Evolutionary conservation across 2,329 filamentous ascomycete species (phyloP).

Genomic region (Knufia fluminis): DNA sequence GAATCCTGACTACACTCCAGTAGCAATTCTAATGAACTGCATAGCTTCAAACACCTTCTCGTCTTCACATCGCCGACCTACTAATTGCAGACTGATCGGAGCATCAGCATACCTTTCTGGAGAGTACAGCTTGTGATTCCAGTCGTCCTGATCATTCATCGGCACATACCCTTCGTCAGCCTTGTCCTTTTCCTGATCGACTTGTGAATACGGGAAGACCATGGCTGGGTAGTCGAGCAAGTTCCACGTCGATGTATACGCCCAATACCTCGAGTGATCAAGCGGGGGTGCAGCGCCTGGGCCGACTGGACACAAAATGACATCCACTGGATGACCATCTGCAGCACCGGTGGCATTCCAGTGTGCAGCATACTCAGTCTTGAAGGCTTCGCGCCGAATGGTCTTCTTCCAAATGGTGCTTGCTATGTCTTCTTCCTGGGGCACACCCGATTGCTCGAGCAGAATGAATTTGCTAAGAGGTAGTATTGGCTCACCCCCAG

Average conservation of each 20-base stretch:
- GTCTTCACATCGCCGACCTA: conserved; percentile 45
- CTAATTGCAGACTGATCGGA: conserved; percentile 46
- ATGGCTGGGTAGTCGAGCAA: conserved; percentile 57
- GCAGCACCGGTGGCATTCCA: conserved; percentile 38
- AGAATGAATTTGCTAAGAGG: conserved; percentile 52
- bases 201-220: conserved; percentile 49
- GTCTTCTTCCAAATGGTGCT: conserved; percentile 29
- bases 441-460: conserved; percentile 44
- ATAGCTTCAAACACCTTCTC: conserved; percentile 35
- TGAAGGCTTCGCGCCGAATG: conserved; percentile 35
- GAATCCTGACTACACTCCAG: conserved; percentile 3
- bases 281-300: conserved; percentile 35
- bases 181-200: conserved; percentile 35
- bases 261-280: conserved; percentile 50
- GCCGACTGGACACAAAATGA: conserved; percentile 41
- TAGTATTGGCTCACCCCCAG: conserved; percentile 48
- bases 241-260: conserved; percentile 61
- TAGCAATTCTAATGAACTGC: conserved; percentile 13
- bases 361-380: conserved; percentile 35
- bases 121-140: conserved; percentile 37
- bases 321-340: conserved; percentile 42
- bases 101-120: conserved; percentile 40
- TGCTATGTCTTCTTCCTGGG: conserved; percentile 27
- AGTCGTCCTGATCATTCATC: conserved; percentile 32
- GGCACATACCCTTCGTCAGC: conserved; percentile 20